Percentiles rank a stretch among this genome's conserved stretches.
Conservation (phyloP, 805 yeast genomes). For the Ogataea zsoltii region DNA sequence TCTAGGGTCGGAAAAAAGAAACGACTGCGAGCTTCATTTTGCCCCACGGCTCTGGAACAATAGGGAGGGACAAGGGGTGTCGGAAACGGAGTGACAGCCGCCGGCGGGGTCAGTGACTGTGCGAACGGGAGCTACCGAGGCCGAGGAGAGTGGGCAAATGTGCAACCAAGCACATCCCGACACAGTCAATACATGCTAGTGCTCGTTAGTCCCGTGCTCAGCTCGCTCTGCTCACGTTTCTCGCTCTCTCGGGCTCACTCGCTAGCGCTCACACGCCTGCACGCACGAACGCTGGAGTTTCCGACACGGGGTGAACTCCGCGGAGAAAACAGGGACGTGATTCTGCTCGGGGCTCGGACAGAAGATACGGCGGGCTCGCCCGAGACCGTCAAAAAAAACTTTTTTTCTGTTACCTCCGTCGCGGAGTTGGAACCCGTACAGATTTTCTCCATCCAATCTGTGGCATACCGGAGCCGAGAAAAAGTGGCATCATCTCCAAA, state of each 20-base stretch:
- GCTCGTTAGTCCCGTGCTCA: no score
- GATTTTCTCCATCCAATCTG: neutral
- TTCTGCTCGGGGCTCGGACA: slow-evolving; percentile 3
- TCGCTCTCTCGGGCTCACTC: no score
- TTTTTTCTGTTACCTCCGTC: neutral
- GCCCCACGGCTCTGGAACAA: slow-evolving; percentile 8
- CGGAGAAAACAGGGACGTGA: slow-evolving; percentile 2
- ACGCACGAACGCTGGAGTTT: no score
- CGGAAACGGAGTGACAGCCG: slow-evolving; percentile 7
- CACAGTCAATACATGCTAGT: no score
- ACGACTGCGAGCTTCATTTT: slow-evolving; percentile 5
- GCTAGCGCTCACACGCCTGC: no score
- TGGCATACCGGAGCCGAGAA: slow-evolving; percentile 5
- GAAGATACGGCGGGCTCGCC: slow-evolving; percentile 2
- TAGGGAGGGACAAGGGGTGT: slow-evolving; percentile 9
- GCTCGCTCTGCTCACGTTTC: no score
- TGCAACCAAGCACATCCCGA: no score
- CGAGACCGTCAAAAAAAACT: neutral
- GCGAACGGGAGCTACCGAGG: neutral
- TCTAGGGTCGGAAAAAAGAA: slow-evolving; percentile 7
- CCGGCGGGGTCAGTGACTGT: slow-evolving; percentile 1
- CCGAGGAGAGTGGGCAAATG: no score
- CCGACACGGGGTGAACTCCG: slow-evolving; percentile 7
- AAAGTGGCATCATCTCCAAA: slow-evolving; percentile 2
- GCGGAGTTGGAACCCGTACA: neutral